phyloP scores from a whole-genome alignment of 352 stramenopile species.

The Pythium rishiriense region DNA sequence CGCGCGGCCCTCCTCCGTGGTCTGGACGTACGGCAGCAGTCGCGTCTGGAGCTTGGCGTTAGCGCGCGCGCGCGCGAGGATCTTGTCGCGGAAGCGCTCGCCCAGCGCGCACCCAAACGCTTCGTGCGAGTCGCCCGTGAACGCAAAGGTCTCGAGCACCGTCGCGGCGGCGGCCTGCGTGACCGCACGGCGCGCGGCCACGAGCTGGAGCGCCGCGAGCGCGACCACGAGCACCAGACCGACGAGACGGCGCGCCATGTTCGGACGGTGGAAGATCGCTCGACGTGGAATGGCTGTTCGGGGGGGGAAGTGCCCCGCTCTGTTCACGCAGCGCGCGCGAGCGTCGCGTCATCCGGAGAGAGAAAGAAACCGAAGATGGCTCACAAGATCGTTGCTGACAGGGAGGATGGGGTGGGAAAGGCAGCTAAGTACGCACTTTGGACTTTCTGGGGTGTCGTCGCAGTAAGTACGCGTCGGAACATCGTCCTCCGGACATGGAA shows the following conservation, averaged over 20 bases:
- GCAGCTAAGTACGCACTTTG: slow-evolving; percentile 17
- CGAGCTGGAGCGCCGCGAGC: slow-evolving; percentile 9
- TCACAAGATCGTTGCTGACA: slow-evolving; percentile 19
- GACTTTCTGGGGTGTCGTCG: too few relatives aligned
- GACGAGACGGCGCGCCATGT: slow-evolving; percentile 1
- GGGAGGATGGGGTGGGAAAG: slow-evolving; percentile 9
- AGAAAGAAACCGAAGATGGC: slow-evolving; percentile 10
- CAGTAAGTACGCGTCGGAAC: not conserved
- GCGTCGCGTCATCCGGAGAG: not conserved
- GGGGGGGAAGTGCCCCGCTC: too few relatives aligned
- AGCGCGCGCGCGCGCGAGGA: slow-evolving; percentile 37
- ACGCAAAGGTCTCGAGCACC: slow-evolving; percentile 52
- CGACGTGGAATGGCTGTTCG: too few relatives aligned
- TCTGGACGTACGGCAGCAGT: slow-evolving; percentile 56
- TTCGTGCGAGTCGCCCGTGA: slow-evolving; percentile 57
- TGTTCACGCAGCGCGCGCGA: not conserved
- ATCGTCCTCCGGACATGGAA: not conserved
- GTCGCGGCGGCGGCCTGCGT: slow-evolving; percentile 12
- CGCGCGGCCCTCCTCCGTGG: slow-evolving; percentile 29
- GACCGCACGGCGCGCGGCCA: slow-evolving; percentile 22
- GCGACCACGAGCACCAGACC: not conserved
- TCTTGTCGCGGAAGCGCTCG: slow-evolving; percentile 49
- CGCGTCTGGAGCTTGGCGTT: slow-evolving; percentile 60
- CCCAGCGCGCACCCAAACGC: slow-evolving; percentile 59
- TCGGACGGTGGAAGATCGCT: too few relatives aligned